These are phyloP conservation scores for Sclerotinia borealis DNA, from an alignment of 2,329 filamentous ascomycete genomes.

Conservation along the genomic window DNA sequence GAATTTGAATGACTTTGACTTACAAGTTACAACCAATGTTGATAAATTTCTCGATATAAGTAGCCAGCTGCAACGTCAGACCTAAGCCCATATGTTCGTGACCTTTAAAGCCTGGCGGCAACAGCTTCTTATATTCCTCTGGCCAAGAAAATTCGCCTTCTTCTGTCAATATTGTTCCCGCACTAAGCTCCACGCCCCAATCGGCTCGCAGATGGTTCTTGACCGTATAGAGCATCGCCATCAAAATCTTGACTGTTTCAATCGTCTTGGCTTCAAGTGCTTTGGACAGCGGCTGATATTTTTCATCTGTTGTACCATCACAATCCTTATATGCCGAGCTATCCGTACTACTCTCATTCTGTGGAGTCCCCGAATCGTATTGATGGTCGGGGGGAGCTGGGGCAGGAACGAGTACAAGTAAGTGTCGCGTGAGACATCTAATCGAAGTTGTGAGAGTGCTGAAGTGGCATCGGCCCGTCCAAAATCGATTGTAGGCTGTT, in stretches of 20 bases:
- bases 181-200: constrained; percentile 44
- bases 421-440: constrained; percentile 52
- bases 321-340: constrained; percentile 12
- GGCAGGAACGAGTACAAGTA: constrained; percentile 37
- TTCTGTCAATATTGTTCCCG: constrained; percentile 28
- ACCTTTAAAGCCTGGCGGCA: constrained; percentile 44
- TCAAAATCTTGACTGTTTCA: constrained; percentile 49
- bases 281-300: constrained; percentile 16
- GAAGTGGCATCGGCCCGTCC: constrained; percentile 53
- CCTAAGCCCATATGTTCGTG: constrained; percentile 54
- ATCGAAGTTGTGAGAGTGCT: constrained; percentile 51
- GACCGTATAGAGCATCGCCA: constrained; percentile 56
- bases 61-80: constrained; percentile 53
- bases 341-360: constrained; percentile 2
- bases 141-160: constrained; percentile 31
- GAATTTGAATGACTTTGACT: constrained; percentile 1
- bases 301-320: neutral
- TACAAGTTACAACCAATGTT: constrained; percentile 44
- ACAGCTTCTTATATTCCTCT: constrained; percentile 44
- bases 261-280: constrained; percentile 44
- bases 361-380: constrained; percentile 20
- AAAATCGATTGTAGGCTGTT: constrained; percentile 39
- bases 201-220: constrained; percentile 60
- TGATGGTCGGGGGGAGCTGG: constrained; percentile 24
- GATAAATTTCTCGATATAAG: constrained; percentile 55